Percentiles rank a stretch among this genome's conserved stretches.
Evolutionary conservation across 306 rosid species (phyloP).

Genomic region (Mimosa bimucronata): DNA sequence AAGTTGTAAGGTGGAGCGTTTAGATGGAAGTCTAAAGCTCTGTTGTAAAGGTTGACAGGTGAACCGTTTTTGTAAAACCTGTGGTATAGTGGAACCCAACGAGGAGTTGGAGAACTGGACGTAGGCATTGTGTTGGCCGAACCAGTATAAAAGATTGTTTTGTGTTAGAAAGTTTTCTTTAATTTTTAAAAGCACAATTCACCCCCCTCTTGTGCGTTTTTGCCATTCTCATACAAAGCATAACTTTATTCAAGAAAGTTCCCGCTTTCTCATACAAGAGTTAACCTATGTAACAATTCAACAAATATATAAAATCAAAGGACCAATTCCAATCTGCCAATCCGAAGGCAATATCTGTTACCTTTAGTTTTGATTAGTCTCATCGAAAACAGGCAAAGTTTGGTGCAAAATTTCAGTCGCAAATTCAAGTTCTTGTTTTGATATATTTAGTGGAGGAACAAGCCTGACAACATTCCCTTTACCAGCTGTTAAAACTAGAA

Average conservation of each 20-base stretch:
- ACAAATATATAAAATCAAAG: constrained; percentile 23
- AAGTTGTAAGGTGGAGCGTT: too few relatives aligned
- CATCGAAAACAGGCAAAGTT: constrained; percentile 59
- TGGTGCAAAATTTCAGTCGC: constrained; percentile 63
- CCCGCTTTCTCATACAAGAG: not conserved
- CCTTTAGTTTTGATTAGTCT: constrained; percentile 40
- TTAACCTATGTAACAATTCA: not conserved
- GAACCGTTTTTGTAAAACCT: too few relatives aligned
- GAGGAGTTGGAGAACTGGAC: too few relatives aligned
- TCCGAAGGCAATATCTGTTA: constrained; percentile 9
- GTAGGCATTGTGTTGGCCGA: too few relatives aligned
- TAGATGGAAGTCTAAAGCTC: too few relatives aligned
- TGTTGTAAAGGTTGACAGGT: too few relatives aligned
- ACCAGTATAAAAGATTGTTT: too few relatives aligned
- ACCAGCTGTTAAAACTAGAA: constrained; percentile 80
- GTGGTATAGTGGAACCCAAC: too few relatives aligned
- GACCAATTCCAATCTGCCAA: not conserved
- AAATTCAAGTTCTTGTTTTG: constrained; percentile 73
- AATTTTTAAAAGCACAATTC: too few relatives aligned
- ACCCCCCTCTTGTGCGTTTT: too few relatives aligned
- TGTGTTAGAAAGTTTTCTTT: too few relatives aligned
- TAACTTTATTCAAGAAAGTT: not conserved
- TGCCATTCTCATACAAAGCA: too few relatives aligned
- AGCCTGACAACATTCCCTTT: constrained; percentile 83
- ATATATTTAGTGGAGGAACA: constrained; percentile 90